Evolutionary conservation across 805 yeast species (phyloP).

Genomic region (Nakazawaea anatomiae): DNA sequence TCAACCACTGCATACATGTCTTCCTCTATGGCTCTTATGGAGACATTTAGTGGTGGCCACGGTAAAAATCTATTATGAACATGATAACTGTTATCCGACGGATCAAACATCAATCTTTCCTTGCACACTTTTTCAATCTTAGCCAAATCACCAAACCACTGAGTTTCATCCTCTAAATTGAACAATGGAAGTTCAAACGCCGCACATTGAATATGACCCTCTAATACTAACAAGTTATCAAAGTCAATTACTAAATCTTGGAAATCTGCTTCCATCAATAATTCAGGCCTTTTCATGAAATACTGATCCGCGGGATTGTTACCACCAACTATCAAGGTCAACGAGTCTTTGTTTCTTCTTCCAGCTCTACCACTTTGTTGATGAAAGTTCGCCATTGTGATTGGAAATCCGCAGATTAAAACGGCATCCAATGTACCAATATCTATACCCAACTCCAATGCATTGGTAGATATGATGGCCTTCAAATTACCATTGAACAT

Average conservation of each 20-base stretch:
- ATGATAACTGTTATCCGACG: slow-evolving; percentile 42
- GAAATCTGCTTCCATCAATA: slow-evolving; percentile 44
- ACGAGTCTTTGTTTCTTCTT: slow-evolving; percentile 75
- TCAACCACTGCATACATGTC: slow-evolving; percentile 86
- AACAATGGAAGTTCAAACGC: slow-evolving; percentile 76
- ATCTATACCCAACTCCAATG: slow-evolving; percentile 93
- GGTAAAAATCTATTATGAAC: slow-evolving; percentile 61
- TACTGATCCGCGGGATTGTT: slow-evolving; percentile 82
- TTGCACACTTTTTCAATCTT: slow-evolving; percentile 29
- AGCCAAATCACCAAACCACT: slow-evolving; percentile 46
- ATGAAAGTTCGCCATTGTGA: slow-evolving; percentile 77
- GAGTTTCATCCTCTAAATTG: slow-evolving; percentile 41
- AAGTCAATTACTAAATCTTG: slow-evolving; percentile 58
- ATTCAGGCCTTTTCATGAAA: slow-evolving; percentile 65
- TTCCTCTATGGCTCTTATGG: slow-evolving; percentile 80
- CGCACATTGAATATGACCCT: slow-evolving; percentile 90
- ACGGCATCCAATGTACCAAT: slow-evolving; percentile 92
- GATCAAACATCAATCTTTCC: slow-evolving; percentile 33
- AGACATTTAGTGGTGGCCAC: slow-evolving; percentile 73
- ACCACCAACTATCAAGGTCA: slow-evolving; percentile 81
- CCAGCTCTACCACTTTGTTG: slow-evolving; percentile 99
- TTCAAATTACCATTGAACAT: slow-evolving; percentile 84
- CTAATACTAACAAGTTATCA: slow-evolving; percentile 56
- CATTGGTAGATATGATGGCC: slow-evolving; percentile 92
- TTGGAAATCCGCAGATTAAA: slow-evolving; percentile 87